Base-by-base conservation (phyloP, 2,329 filamentous ascomycete species). In the Penicillium vulpinum region DNA sequence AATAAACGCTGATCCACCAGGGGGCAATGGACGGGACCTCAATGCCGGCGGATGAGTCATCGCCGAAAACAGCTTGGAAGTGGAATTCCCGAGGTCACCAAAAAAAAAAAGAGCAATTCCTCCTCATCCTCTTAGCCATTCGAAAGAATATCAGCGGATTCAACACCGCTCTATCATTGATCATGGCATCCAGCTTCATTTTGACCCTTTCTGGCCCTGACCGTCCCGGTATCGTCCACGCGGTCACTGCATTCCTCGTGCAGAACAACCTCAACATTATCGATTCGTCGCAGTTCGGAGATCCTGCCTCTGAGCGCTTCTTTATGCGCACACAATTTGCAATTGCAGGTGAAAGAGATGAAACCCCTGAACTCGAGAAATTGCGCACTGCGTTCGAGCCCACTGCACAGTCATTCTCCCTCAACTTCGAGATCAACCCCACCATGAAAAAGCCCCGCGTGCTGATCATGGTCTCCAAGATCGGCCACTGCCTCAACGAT, bases 271-370 rank as follows among this genome's bases (percentile, higher is more conserved):
- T 92, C 77, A 94, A 92, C 76, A 90, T 94, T 71, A 80, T 93
- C 62, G 89, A 94, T 76, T 84, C 92, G 62, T 90, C 92, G 77
- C 90, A 94, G 77, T 94, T 91, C 80, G 89, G 86, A 40, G 90
- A 93, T 75, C 85, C 86, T 26, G 83, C 80, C 24, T 89, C 87
- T 21, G 79, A 89, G 71, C 88, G 83, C 56, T 94, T 94, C 80
- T 94, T 94, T 79, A 93, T 94, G 90, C 85, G 90, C 71, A 89
- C 93, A 66, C 90, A 92, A 75, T 93, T 93, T 67, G 88, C 85
- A 10, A 84, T 88, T 58, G 69, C 66, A 10, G 51, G 52, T 26
- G 51, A 54, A 26, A 45, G 40, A 6, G 47, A 59, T n/a, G 60
- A 62, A 16, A 46, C 51, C 3, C 53, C 53, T 56, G 58, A 76